phyloP scores from a whole-genome alignment of 2,329 filamentous ascomycete genomes.

The Capronia americana region DNA sequence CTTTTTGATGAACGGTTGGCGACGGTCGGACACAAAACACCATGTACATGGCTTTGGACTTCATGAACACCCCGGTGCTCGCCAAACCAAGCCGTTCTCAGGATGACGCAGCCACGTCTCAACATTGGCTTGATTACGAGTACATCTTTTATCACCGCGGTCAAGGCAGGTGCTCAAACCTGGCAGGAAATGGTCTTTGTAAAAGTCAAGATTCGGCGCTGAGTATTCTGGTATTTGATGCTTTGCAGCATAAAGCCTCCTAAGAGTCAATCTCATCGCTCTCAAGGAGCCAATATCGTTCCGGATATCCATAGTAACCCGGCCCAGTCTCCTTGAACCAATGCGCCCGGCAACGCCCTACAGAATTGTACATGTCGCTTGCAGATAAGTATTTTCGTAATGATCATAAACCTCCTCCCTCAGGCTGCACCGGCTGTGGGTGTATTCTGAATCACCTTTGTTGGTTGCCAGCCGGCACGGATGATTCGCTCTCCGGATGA shows the following conservation, averaged over 20 bases:
- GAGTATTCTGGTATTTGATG: background rate
- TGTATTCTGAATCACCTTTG: conserved; percentile 79
- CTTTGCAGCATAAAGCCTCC: background rate
- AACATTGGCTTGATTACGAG: too few relatives aligned
- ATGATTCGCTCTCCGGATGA: conserved; percentile 80
- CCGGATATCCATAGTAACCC: background rate
- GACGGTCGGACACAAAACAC: too few relatives aligned
- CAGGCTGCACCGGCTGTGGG: conserved; percentile 83
- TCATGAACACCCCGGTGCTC: too few relatives aligned
- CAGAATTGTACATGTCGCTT: conserved; percentile 15
- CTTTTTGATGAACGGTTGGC: too few relatives aligned
- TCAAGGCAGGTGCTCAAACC: background rate
- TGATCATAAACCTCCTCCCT: conserved; percentile 13
- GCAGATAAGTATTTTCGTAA: conserved; percentile 27
- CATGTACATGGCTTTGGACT: too few relatives aligned
- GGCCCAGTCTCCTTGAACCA: background rate
- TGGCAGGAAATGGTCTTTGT: background rate
- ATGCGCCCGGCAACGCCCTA: conserved; percentile 6
- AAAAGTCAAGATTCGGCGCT: background rate
- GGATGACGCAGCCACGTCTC: too few relatives aligned
- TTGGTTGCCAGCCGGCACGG: conserved; percentile 83
- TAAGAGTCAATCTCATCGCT: background rate
- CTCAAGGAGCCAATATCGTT: background rate
- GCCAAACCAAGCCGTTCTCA: too few relatives aligned
- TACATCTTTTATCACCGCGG: background rate